Conservation (phyloP, 768 basidiomycete species). For the Amanita subjunquillea region DNA sequence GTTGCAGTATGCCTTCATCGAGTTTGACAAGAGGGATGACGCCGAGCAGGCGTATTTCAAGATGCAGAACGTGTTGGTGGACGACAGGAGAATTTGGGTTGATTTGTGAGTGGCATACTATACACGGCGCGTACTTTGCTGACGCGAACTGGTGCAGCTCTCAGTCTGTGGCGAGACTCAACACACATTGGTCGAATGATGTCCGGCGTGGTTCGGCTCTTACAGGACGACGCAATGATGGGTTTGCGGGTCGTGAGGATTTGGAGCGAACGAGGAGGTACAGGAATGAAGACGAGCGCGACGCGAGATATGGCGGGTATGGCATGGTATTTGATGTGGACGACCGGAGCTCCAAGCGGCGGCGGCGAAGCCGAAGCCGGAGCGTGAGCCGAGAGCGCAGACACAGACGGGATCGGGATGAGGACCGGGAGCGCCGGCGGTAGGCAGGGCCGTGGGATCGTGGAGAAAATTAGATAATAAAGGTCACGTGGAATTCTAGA, state of each 20-base stretch:
- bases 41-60: slow-evolving; percentile 99
- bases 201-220: slow-evolving; percentile 39
- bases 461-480: background rate
- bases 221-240: slow-evolving; percentile 22
- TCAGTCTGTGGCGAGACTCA: slow-evolving; percentile 88
- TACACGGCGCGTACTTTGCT: background rate
- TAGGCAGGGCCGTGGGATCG: background rate
- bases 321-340: slow-evolving; percentile 75
- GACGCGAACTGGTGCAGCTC: slow-evolving; percentile 40
- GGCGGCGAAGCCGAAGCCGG: slow-evolving; percentile 41
- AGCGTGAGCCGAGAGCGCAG: slow-evolving; percentile 25
- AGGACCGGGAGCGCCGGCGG: slow-evolving; percentile 22
- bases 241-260: slow-evolving; percentile 67
- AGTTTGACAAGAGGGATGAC: slow-evolving; percentile 89
- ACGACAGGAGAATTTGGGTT: slow-evolving; percentile 97
- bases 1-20: slow-evolving; percentile 96
- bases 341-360: slow-evolving; percentile 21
- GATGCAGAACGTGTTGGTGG: slow-evolving; percentile 98
- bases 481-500: background rate
- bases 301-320: slow-evolving; percentile 34
- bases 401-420: slow-evolving; percentile 23
- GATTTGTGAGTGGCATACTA: slow-evolving; percentile 67
- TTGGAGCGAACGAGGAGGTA: slow-evolving; percentile 67
- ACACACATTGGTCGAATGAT: slow-evolving; percentile 75
- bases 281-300: slow-evolving; percentile 29